phyloP scores from a whole-genome alignment of 768 basidiomycete genomes.

The Mycena metata region DNA sequence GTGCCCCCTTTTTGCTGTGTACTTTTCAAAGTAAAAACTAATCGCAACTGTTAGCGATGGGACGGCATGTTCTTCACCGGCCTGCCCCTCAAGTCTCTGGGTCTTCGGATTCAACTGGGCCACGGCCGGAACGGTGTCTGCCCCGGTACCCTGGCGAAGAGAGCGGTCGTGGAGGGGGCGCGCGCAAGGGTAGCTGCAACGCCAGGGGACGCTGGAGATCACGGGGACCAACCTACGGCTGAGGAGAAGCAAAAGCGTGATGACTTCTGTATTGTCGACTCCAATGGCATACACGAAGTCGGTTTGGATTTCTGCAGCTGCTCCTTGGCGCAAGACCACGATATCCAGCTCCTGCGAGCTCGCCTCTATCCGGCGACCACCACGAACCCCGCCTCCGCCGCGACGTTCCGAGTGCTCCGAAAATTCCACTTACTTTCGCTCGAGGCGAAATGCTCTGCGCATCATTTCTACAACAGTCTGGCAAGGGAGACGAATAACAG shows the following conservation, averaged over 20 bases:
- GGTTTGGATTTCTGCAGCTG: constrained; percentile 37
- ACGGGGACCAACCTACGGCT: too few species aligned
- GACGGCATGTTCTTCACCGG: not conserved
- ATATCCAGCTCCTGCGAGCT: constrained; percentile 30
- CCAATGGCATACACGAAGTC: constrained; percentile 34
- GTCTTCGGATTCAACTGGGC: constrained; percentile 20
- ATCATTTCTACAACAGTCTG: constrained; percentile 38
- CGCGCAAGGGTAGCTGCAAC: not conserved
- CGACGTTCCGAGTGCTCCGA: constrained; percentile 20
- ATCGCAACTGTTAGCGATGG: constrained; percentile 10
- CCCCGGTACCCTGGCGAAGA: constrained; percentile 5
- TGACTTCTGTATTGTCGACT: constrained; percentile 13
- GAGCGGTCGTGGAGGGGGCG: not conserved
- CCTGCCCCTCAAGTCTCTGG: not conserved
- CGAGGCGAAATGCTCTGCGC: constrained; percentile 32
- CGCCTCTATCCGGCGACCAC: constrained; percentile 32
- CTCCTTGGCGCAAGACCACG: not conserved
- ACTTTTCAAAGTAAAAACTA: too few species aligned
- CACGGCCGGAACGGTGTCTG: not conserved
- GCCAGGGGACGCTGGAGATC: not conserved
- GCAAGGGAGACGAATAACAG: constrained; percentile 27
- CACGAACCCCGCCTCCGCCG: constrained; percentile 21
- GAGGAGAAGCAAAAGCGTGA: not conserved
- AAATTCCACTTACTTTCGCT: constrained; percentile 26
- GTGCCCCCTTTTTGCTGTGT: too few species aligned